A percentile compares a stretch with the other conserved stretches of the same genome.
phyloP scores from a whole-genome alignment of 768 basidiomycete species.

The Amanita molliuscula region DNA sequence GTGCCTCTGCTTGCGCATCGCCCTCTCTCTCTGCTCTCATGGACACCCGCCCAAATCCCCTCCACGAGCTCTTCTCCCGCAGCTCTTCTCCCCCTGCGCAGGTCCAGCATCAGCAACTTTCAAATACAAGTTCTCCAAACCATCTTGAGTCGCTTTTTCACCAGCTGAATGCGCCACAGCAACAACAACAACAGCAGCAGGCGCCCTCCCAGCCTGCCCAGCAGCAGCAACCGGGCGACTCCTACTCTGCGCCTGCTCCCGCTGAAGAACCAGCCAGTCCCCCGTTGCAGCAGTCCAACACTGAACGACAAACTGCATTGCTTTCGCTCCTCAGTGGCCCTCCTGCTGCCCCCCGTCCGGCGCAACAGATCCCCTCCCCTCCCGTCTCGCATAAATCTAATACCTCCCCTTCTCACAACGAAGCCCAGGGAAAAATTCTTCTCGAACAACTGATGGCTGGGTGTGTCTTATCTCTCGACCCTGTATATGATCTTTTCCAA shows the following conservation, averaged over 20 bases:
- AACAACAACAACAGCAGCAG: conserved; percentile 20
- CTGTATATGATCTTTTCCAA: conserved; percentile 4
- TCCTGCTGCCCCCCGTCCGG: conserved; percentile 20
- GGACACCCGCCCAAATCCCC: conserved; percentile 30
- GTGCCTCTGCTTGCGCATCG: conserved; percentile 18
- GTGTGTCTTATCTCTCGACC: conserved; percentile 31
- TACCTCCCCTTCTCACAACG: conserved; percentile 47
- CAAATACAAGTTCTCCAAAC: conserved; percentile 38
- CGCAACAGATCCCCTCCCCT: conserved; percentile 61
- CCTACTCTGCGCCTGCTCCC: conserved; percentile 25
- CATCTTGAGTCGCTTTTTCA: conserved; percentile 66
- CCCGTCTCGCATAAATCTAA: conserved; percentile 49
- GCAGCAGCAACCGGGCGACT: conserved; percentile 3
- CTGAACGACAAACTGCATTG: conserved; percentile 64
- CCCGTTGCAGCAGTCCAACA: conserved; percentile 25
- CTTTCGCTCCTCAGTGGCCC: conserved; percentile 56
- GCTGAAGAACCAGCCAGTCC: conserved; percentile 28
- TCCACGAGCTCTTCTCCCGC: conserved; percentile 43
- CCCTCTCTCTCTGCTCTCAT: conserved; percentile 17
- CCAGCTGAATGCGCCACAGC: conserved; percentile 31
- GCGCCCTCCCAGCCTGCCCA: neutral
- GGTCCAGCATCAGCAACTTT: conserved; percentile 17
- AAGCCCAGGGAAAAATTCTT: conserved; percentile 63
- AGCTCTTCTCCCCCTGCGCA: conserved; percentile 8
- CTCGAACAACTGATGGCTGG: conserved; percentile 77